Conservation (phyloP, 2,329 filamentous ascomycete species). For the Pseudopithomyces chartarum region DNA sequence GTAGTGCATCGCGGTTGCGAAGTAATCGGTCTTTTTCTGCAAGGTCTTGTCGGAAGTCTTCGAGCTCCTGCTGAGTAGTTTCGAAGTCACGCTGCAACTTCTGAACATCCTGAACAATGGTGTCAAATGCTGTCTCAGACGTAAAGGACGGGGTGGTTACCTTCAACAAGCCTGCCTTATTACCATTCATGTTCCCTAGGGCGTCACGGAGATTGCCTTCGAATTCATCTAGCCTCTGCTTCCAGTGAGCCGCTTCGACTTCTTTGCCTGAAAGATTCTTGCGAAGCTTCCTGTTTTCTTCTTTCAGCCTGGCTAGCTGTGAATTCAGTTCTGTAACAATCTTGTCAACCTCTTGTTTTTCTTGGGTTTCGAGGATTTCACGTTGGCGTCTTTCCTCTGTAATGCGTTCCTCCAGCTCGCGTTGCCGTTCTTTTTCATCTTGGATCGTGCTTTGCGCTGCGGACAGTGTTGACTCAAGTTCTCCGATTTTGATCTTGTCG, state of each 20-base stretch:
- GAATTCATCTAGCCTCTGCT: constrained; percentile 85
- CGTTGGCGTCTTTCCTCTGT: constrained; percentile 81
- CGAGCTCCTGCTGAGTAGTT: constrained; percentile 79
- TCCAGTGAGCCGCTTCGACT: constrained; percentile 88
- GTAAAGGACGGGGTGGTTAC: constrained; percentile 47
- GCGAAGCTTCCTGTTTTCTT: constrained; percentile 80
- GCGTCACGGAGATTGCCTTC: constrained; percentile 87
- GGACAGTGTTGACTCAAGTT: constrained; percentile 82
- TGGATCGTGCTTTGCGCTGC: constrained; percentile 78
- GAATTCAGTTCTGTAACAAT: constrained; percentile 90
- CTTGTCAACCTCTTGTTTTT: constrained; percentile 94
- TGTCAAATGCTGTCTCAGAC: constrained; percentile 22
- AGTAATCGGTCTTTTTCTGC: constrained; percentile 91
- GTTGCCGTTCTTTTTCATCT: constrained; percentile 76
- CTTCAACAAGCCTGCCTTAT: constrained; percentile 81
- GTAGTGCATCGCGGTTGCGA: constrained; percentile 82
- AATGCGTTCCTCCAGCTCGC: constrained; percentile 65
- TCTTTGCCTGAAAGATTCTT: constrained; percentile 84
- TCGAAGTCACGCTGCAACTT: constrained; percentile 90
- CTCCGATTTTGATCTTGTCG: constrained; percentile 97
- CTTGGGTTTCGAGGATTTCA: constrained; percentile 82
- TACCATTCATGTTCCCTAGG: constrained; percentile 85
- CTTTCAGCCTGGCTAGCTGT: constrained; percentile 80
- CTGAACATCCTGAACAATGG: constrained; percentile 68
- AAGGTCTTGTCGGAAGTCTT: constrained; percentile 74